phyloP scores from a whole-genome alignment of 2,329 filamentous ascomycete genomes.

The Didymella sp. region DNA sequence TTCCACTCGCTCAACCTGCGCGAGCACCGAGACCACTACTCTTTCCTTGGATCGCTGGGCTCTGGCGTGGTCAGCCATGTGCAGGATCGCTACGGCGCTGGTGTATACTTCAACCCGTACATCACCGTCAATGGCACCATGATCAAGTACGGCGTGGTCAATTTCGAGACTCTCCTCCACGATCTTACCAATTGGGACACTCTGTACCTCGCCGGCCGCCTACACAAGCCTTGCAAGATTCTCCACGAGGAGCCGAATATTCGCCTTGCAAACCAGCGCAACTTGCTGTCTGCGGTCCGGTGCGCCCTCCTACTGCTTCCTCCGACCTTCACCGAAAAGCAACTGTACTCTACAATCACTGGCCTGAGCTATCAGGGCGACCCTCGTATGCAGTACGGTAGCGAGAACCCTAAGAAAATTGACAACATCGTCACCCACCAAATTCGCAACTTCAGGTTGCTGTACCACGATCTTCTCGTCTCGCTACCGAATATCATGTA shows the following conservation, averaged over 20 bases:
- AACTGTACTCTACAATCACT: constrained; percentile 90
- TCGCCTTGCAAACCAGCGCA: constrained; percentile 93
- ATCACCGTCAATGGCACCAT: constrained; percentile 92
- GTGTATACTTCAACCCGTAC: constrained; percentile 97
- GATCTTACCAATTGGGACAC: constrained; percentile 93
- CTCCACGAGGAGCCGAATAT: constrained; percentile 91
- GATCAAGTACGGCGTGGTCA: constrained; percentile 98
- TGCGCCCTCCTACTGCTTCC: constrained; percentile 88
- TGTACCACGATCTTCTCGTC: constrained; percentile 88
- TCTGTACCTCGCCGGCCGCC: constrained; percentile 90
- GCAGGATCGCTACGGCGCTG: constrained; percentile 88
- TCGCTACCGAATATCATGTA: constrained; percentile 89
- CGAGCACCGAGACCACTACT: constrained; percentile 93
- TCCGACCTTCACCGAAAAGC: constrained; percentile 79
- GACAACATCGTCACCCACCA: constrained; percentile 93
- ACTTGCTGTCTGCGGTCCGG: constrained; percentile 88
- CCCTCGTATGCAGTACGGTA: constrained; percentile 89
- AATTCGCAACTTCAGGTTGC: constrained; percentile 84
- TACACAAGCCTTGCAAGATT: constrained; percentile 98
- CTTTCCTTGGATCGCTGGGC: constrained; percentile 79
- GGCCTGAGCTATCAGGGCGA: constrained; percentile 94
- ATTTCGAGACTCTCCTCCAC: constrained; percentile 83
- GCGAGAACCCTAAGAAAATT: constrained; percentile 91
- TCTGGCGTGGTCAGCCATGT: constrained; percentile 84
- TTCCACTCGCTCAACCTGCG: constrained; percentile 94